Evolutionary conservation across 73 alveolate genomes (phyloP).

Genomic region (Paramecium bursaria): DNA sequence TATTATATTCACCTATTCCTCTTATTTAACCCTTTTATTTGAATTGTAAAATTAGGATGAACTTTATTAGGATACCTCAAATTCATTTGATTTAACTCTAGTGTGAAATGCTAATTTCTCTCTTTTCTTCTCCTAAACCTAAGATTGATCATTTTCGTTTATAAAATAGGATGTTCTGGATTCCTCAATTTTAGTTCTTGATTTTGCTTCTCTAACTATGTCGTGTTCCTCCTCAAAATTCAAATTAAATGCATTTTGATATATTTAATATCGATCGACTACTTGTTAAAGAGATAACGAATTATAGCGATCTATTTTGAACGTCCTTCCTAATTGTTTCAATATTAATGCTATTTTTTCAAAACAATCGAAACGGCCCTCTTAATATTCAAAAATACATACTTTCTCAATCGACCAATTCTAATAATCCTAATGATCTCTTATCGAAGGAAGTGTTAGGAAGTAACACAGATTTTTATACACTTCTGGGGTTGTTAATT

Average conservation of each 20-base stretch:
- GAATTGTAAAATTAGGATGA: not conserved
- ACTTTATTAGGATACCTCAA: no score
- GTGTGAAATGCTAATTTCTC: not conserved
- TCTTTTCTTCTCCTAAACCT: not conserved
- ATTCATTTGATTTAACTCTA: not conserved
- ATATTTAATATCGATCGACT: not conserved
- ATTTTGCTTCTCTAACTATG: not conserved
- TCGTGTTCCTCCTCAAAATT: not conserved
- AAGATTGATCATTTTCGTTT: not conserved
- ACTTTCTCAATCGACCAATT: constrained; percentile 78
- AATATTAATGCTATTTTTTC: constrained; percentile 63
- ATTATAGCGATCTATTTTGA: constrained; percentile 41
- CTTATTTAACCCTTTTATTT: not conserved
- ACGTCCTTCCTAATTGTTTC: constrained; percentile 20
- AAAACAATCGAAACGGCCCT: constrained; percentile 84
- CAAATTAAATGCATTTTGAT: not conserved
- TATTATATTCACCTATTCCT: constrained; percentile 22
- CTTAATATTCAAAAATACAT: not conserved
- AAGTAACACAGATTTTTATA: constrained; percentile 81
- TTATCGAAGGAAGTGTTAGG: constrained; percentile 72
- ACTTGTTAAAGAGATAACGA: not conserved
- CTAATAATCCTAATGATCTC: constrained; percentile 81
- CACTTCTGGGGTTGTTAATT: constrained; percentile 76
- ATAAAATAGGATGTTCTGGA: not conserved
- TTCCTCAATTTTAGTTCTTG: no score